These are phyloP conservation scores for Pythium periplocum DNA, from an alignment of 352 stramenopile species.

Conservation along the genomic window DNA sequence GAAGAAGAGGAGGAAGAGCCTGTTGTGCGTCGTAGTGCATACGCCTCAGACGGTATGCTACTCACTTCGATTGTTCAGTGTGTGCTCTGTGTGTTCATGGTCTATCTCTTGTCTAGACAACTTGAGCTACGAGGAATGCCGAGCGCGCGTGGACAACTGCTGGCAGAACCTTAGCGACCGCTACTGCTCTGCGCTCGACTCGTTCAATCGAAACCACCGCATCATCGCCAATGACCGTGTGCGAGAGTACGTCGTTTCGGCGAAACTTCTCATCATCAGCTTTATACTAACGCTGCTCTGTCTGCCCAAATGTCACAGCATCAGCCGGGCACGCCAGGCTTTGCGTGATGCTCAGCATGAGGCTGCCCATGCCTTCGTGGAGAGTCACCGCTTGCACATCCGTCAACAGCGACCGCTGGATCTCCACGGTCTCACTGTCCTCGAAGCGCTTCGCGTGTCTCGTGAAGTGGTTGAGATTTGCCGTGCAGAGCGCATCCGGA, in stretches of 20 bases:
- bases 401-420: slow-evolving; percentile 53
- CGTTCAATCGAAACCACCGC: slow-evolving; percentile 49
- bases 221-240: slow-evolving; percentile 49
- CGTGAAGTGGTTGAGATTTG: slow-evolving; percentile 59
- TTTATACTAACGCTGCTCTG: not conserved
- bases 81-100: not conserved
- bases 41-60: not conserved
- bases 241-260: slow-evolving; percentile 37
- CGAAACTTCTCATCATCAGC: not conserved
- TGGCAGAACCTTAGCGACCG: slow-evolving; percentile 48
- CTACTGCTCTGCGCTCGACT: slow-evolving; percentile 51
- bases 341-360: slow-evolving; percentile 59
- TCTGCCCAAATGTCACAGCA: slow-evolving; percentile 18
- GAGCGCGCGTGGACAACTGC: slow-evolving; percentile 44
- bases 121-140: slow-evolving; percentile 46
- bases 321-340: slow-evolving; percentile 39
- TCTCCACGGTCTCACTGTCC: slow-evolving; percentile 61
- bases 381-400: slow-evolving; percentile 39
- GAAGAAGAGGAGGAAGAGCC: slow-evolving; percentile 17
- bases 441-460: slow-evolving; percentile 54
- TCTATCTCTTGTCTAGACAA: slow-evolving; percentile 18
- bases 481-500: slow-evolving; percentile 46
- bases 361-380: slow-evolving; percentile 58
- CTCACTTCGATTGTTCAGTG: slow-evolving; percentile 13
- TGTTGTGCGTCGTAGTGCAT: not conserved